A percentile compares a stretch with the other conserved stretches of the same genome.
Conservation (phyloP, 352 stramenopile species). For the Globisporangium barbulae region DNA sequence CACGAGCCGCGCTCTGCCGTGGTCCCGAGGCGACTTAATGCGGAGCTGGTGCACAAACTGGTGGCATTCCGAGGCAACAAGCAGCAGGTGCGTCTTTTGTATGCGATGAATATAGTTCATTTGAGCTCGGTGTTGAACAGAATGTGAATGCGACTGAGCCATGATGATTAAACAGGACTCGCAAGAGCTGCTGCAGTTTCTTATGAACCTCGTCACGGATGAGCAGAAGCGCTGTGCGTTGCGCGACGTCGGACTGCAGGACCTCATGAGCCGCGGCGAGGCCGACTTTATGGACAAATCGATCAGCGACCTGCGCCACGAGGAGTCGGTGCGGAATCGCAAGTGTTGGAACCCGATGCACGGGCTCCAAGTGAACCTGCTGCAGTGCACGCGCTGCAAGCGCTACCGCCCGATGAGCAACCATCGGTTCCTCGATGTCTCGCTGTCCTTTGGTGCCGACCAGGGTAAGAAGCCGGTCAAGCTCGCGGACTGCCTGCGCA, state of each 20-base stretch:
- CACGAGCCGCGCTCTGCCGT: constrained; percentile 35
- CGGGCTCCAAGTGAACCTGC: constrained; percentile 73
- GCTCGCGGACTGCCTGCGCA: constrained; percentile 51
- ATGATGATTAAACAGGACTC: constrained; percentile 40
- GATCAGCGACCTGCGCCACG: constrained; percentile 69
- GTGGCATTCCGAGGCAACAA: constrained; percentile 68
- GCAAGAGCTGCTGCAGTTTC: constrained; percentile 82
- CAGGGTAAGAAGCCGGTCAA: constrained; percentile 28
- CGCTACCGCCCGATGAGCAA: constrained; percentile 70
- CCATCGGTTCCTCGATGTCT: constrained; percentile 76
- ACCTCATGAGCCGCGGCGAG: constrained; percentile 30
- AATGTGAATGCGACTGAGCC: not conserved
- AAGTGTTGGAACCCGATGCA: constrained; percentile 75
- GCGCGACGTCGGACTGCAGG: constrained; percentile 51
- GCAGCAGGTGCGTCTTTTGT: constrained; percentile 39
- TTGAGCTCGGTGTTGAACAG: not conserved
- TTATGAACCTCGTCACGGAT: constrained; percentile 77
- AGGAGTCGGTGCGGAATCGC: constrained; percentile 52
- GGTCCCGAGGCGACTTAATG: constrained; percentile 50
- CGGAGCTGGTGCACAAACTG: constrained; percentile 55
- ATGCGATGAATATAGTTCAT: not conserved
- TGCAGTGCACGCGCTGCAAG: constrained; percentile 67
- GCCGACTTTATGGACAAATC: constrained; percentile 29
- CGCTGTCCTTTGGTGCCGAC: constrained; percentile 56
- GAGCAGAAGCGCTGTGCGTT: constrained; percentile 52